A percentile compares a stretch with the other conserved stretches of the same genome.
Conservation (phyloP, 768 basidiomycete genomes). For the Pulveroboletus sp. region DNA sequence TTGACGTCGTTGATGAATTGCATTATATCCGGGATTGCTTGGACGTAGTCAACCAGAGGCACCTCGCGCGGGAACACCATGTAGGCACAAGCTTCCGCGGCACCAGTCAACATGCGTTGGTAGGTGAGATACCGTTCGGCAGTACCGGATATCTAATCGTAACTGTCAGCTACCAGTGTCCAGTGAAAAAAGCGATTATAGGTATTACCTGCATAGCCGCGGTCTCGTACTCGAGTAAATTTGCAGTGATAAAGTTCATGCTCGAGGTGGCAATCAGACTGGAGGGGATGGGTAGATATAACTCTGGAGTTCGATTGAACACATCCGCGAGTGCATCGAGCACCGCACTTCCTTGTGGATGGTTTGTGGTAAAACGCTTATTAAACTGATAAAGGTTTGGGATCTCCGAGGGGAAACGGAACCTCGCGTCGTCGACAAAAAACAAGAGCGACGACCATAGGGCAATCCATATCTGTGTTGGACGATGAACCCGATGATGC, state of each 20-base stretch:
- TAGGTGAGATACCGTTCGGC: neutral
- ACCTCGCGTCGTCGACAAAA: neutral
- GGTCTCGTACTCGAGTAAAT: neutral
- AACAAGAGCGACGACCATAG: neutral
- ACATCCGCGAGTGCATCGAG: neutral
- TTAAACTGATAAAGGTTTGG: neutral
- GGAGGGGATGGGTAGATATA: neutral
- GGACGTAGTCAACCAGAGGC: neutral
- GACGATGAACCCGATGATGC: neutral
- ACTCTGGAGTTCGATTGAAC: neutral
- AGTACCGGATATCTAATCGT: neutral
- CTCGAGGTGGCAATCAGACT: neutral
- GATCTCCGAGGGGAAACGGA: neutral
- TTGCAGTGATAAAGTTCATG: neutral
- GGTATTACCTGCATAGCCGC: neutral
- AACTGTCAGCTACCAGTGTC: neutral
- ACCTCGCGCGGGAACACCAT: neutral
- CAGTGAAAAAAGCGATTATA: neutral
- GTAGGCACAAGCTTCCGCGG: conserved; percentile 6
- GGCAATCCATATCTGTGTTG: neutral
- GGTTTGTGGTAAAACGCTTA: neutral
- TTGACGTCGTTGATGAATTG: neutral
- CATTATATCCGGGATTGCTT: neutral
- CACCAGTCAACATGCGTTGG: neutral
- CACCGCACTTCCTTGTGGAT: neutral